These are phyloP conservation scores for Tetrahymena thermophila DNA, from an alignment of 73 alveolate genomes.

Conservation along the genomic window DNA sequence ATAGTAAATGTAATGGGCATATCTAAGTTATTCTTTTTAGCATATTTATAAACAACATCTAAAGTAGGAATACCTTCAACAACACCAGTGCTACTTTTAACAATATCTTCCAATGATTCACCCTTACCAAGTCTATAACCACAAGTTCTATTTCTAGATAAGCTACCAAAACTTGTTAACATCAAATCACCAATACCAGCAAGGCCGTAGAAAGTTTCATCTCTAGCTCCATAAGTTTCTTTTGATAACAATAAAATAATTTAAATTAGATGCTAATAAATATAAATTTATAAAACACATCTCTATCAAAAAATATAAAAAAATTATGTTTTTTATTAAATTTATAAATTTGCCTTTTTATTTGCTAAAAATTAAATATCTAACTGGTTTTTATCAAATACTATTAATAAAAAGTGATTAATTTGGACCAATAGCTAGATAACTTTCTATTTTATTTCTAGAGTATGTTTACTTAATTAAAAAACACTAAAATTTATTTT, in stretches of 20 bases:
- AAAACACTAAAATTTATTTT: neutral
- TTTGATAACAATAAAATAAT: neutral
- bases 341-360: too few species aligned
- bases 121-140: conserved; percentile 41
- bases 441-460: neutral
- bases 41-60: conserved; percentile 24
- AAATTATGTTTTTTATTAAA: too few species aligned
- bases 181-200: conserved; percentile 67
- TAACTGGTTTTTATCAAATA: too few species aligned
- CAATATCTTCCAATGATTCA: conserved; percentile 15
- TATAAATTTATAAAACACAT: neutral
- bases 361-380: too few species aligned
- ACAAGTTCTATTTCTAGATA: conserved; percentile 37
- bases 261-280: neutral
- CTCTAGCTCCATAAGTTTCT: conserved; percentile 41
- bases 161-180: conserved; percentile 48
- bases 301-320: too few species aligned
- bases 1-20: conserved; percentile 31
- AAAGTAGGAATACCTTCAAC: conserved; percentile 44
- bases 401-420: too few species aligned
- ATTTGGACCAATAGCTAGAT: too few species aligned
- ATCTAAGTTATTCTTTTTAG: conserved; percentile 9
- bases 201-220: conserved; percentile 51
- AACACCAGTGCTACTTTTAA: conserved; percentile 27
- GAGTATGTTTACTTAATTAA: neutral